Base-by-base conservation (phyloP, 495 filamentous ascomycete genomes). In the Talaromyces ruber region DNA sequence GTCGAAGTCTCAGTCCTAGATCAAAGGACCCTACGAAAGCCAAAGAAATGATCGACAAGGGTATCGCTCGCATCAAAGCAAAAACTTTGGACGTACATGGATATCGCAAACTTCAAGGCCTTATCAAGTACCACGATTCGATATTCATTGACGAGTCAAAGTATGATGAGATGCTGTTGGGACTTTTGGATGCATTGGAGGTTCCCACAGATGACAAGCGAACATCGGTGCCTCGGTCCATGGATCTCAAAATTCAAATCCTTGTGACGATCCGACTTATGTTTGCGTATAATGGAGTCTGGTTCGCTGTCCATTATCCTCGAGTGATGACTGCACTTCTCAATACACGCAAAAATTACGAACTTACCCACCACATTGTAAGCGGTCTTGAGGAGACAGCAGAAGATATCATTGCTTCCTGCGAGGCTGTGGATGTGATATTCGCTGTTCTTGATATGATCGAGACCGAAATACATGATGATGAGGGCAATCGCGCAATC, bases 231-330 rank as follows among this genome's bases (percentile, higher is more conserved):
- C 79, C 29, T 65, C 82, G 79, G 76, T 55, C 89, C 0, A 81
- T 84, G 59, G 91, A 95, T 60, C 81, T 93, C 60, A 92, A 93
- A 71, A 88, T 89, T 6, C 93, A 97, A 71, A 87, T 89, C 6
- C 77, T 97, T 21, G 81, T 87, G 2, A 92, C 92, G 2, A 84
- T 97, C 64, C 88, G 90, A 60, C 80, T 90, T 22, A 82, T 97
- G 65, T 82, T 94, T 50, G 81, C 82, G 58, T 82, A 88, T 64
- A 85, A 87, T 63, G 81, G 82, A 18, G 77, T 82, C 21, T 78
- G 81, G 50, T 89, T 92, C 67, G 75, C 82, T 26, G 79, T 80
- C 1, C 88, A 88, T 71, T 84, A 88, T 24, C 78, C 85, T 0
- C 80, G 81, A 2, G 83, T 85, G 1, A 77, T 96, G 52, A 77